These are phyloP conservation scores for Lactarius trivialis DNA, from an alignment of 768 basidiomycete genomes.

Conservation along the genomic window DNA sequence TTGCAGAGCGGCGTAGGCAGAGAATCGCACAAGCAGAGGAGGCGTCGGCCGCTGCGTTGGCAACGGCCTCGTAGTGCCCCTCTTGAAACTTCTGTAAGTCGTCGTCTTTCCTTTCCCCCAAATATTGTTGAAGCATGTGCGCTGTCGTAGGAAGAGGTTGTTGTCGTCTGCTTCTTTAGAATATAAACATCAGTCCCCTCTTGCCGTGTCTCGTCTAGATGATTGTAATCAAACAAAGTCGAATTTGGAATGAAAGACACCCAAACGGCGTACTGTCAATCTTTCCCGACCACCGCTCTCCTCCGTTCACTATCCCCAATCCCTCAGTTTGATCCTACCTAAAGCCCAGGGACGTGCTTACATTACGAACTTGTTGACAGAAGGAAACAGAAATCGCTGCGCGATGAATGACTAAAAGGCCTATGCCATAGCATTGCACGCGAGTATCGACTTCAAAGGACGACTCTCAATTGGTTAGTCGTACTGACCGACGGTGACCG, in stretches of 20 bases:
- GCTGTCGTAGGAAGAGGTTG: background rate
- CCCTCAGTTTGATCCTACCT: background rate
- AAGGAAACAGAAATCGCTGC: background rate
- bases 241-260: background rate
- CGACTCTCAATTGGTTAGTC: background rate
- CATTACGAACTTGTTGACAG: background rate
- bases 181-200: background rate
- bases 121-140: background rate
- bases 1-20: slow-evolving; percentile 44
- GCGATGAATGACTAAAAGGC: background rate
- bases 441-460: background rate
- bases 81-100: background rate
- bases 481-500: background rate
- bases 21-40: slow-evolving; percentile 31
- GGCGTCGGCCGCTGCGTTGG: slow-evolving; percentile 15
- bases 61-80: slow-evolving; percentile 5
- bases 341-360: background rate
- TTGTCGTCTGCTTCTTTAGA: background rate
- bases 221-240: background rate
- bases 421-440: background rate
- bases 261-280: background rate
- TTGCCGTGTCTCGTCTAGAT: background rate
- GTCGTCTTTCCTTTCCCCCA: background rate
- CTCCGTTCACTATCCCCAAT: background rate
- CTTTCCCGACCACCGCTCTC: background rate